Conservation (phyloP, 257 asterid genomes). For the Solanum gandarillasii region DNA sequence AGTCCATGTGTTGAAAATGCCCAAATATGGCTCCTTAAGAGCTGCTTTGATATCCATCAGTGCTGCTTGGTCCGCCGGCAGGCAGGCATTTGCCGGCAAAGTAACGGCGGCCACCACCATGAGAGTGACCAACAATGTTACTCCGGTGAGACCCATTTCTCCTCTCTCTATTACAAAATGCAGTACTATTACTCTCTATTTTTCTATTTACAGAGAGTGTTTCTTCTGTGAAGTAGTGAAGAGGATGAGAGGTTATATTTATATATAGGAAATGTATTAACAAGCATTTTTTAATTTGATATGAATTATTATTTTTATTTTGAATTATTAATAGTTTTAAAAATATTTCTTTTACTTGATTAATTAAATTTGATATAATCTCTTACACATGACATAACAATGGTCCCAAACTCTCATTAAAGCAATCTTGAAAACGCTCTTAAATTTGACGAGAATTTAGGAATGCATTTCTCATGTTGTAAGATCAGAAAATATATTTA, state of each 20-base stretch:
- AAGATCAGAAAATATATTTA: accelerated
- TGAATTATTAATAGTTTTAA: no score
- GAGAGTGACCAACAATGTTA: constrained; percentile 2
- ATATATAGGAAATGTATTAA: not conserved
- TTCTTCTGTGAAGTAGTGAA: not conserved
- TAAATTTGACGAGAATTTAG: no score
- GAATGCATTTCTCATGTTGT: no score
- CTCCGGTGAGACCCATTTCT: not conserved
- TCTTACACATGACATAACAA: accelerated
- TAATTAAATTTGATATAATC: no score
- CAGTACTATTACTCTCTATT: not conserved
- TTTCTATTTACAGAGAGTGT: not conserved
- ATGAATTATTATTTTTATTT: no score
- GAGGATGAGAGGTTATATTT: not conserved
- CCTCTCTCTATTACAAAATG: not conserved
- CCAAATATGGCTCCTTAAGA: constrained; percentile 67
- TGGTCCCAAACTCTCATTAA: accelerated
- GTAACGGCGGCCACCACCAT: constrained; percentile 18
- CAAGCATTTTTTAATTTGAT: no score
- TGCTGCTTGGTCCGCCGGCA: constrained; percentile 62
- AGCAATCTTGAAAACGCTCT: no score
- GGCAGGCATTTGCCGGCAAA: constrained; percentile 35
- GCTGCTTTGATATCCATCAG: constrained; percentile 49
- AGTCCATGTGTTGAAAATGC: constrained; percentile 68
- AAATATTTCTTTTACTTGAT: no score